Conservation (phyloP, 495 filamentous ascomycete genomes). For the Trichoderma erinaceum region DNA sequence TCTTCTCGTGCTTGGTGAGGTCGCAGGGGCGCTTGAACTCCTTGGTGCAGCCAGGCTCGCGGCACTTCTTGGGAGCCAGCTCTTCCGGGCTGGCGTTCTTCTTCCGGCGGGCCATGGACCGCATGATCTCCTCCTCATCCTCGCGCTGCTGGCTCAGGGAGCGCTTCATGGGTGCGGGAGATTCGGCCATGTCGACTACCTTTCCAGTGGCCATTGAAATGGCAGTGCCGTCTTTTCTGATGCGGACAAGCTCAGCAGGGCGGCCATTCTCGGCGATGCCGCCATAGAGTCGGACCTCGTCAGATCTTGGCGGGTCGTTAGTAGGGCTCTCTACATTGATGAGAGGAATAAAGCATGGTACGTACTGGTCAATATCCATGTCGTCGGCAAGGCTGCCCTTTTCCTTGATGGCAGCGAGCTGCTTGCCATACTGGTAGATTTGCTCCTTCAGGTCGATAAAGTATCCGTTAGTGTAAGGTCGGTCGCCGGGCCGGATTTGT, state of each 20-base stretch:
- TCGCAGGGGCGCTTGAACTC: constrained; percentile 91
- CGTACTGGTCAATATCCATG: constrained; percentile 52
- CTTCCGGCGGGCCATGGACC: constrained; percentile 86
- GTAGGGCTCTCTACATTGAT: constrained; percentile 27
- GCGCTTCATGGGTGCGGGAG: constrained; percentile 52
- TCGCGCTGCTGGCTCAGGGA: constrained; percentile 51
- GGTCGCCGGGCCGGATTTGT: constrained; percentile 70
- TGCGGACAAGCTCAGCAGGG: constrained; percentile 69
- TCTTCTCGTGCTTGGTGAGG: constrained; percentile 94
- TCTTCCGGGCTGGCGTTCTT: constrained; percentile 69
- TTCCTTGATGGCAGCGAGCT: constrained; percentile 46
- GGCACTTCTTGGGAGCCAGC: constrained; percentile 64
- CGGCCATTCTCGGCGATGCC: constrained; percentile 71
- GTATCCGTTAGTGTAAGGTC: constrained; percentile 85
- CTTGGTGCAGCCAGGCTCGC: constrained; percentile 66
- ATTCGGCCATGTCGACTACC: constrained; percentile 41
- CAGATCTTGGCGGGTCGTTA: constrained; percentile 31
- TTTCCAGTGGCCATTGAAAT: constrained; percentile 65
- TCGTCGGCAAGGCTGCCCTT: constrained; percentile 40
- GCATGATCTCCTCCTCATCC: constrained; percentile 69
- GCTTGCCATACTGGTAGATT: constrained; percentile 64
- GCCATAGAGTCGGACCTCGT: constrained; percentile 65
- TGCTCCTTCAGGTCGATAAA: constrained; percentile 90
- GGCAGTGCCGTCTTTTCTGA: constrained; percentile 66
- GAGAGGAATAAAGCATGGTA: constrained; percentile 11